Evolutionary conservation across 495 filamentous ascomycete species (phyloP), one percentile per base, ranked within the genome.

Genomic region (Podospora anserina): DNA sequence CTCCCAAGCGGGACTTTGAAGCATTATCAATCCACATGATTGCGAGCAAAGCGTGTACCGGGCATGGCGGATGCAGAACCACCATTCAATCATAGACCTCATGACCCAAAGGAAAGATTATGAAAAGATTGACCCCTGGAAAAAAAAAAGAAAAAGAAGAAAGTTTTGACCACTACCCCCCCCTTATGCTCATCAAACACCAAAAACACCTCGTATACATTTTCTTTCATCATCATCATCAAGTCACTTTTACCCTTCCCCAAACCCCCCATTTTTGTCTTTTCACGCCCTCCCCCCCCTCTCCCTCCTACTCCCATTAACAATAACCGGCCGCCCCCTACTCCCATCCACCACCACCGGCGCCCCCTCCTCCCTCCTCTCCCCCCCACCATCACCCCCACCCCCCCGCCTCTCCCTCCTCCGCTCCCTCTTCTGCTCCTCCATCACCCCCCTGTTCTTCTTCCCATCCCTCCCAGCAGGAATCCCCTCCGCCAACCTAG

Each of bases 241-340:
- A 32, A 32, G 7, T 32, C 30, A 32, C 39, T 49, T 49, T 49
- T 11, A 11, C 13, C 7, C 15, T 11, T 18, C 13, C 15, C 9
- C 13, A 49, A 49, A 11, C 39, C 39, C 39, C 13, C 39, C 5
- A 13, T 11, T 11, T 23, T 23, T 23, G 23, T 23, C 23, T 23
- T 23, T 23, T 23, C 23, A 49, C 18, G 20, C 28, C 53, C 53
- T 16, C 4, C 19, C 30, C 63, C 16, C 18, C 30, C 32, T 57
- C 27, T 18, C 28, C 16, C 58, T 53, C 2, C 28, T 54, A 39
- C 64, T 72, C 27, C 70, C 70, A 64, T 72, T 62, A 62, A 69
- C 70, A n/a, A 72, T 62, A 11, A 69, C 63, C 32, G 67, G 69
- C 63, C 34, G 32, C 65, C 16, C 65, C 65, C 57, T 54, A 64